Percentiles rank a stretch among this genome's conserved stretches.
phyloP scores from a whole-genome alignment of 2,329 filamentous ascomycete species.

The Coniochaeta hoffmannii region DNA sequence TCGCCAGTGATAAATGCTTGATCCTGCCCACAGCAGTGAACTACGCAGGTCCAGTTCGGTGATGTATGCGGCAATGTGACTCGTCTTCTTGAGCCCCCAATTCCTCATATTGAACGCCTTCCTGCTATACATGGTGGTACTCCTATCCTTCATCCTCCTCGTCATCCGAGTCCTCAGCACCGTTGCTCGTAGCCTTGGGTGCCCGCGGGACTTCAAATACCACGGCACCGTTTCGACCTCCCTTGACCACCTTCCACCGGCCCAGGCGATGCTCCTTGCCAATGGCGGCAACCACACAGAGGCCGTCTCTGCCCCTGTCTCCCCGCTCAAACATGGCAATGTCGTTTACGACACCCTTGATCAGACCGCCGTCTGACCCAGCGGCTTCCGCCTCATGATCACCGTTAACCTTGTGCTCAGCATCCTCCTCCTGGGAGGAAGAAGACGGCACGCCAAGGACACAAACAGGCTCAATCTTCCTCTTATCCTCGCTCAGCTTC shows the following conservation, averaged over 20 bases:
- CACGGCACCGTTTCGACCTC: slow-evolving; percentile 74
- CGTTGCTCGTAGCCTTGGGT: slow-evolving; percentile 24
- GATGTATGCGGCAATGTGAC: background rate
- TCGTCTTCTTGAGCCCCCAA: background rate
- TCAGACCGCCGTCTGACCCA: slow-evolving; percentile 14
- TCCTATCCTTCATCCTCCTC: slow-evolving; percentile 10
- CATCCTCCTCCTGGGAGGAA: slow-evolving; percentile 9
- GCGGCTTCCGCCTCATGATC: slow-evolving; percentile 14
- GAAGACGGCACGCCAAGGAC: slow-evolving; percentile 33
- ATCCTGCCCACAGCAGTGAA: background rate
- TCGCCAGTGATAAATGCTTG: background rate
- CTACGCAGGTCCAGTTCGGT: background rate
- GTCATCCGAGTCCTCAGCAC: slow-evolving; percentile 17
- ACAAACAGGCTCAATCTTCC: slow-evolving; percentile 65
- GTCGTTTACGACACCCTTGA: slow-evolving; percentile 80
- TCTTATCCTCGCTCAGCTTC: slow-evolving; percentile 78
- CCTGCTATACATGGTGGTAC: slow-evolving; percentile 2
- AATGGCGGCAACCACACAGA: slow-evolving; percentile 79
- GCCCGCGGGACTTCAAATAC: slow-evolving; percentile 71
- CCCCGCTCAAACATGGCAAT: slow-evolving; percentile 82
- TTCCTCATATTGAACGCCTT: background rate
- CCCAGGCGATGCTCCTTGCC: slow-evolving; percentile 83
- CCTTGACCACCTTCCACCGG: slow-evolving; percentile 61
- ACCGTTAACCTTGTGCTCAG: slow-evolving; percentile 14
- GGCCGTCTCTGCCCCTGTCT: slow-evolving; percentile 64